Conservation (phyloP, 2,329 filamentous ascomycete genomes). For the Verticillium albo-atrum region DNA sequence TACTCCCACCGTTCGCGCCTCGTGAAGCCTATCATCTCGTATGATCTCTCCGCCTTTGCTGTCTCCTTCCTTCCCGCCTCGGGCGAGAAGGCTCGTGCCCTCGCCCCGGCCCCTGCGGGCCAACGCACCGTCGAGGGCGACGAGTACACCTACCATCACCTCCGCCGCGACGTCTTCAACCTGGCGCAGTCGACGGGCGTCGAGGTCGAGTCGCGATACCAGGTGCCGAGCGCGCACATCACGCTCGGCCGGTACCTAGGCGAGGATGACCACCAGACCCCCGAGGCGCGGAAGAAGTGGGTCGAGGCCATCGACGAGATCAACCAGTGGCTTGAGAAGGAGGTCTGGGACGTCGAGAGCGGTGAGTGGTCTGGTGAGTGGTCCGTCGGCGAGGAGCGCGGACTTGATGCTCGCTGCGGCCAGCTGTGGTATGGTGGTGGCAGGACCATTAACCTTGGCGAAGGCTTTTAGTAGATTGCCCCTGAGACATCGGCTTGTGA, state of each 20-base stretch:
- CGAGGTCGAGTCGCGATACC: slow-evolving; percentile 73
- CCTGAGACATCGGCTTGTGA: background rate
- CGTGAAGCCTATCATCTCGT: slow-evolving; percentile 77
- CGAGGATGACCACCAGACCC: slow-evolving; percentile 57
- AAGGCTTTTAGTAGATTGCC: slow-evolving; percentile 47
- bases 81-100: slow-evolving; percentile 44
- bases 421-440: slow-evolving; percentile 86
- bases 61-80: slow-evolving; percentile 81
- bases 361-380: slow-evolving; percentile 61
- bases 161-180: slow-evolving; percentile 72
- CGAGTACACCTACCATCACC: slow-evolving; percentile 82
- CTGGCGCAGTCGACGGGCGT: slow-evolving; percentile 58
- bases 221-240: slow-evolving; percentile 85
- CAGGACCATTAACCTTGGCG: slow-evolving; percentile 59
- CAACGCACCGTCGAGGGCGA: slow-evolving; percentile 45
- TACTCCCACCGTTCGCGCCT: slow-evolving; percentile 66
- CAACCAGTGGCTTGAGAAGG: slow-evolving; percentile 67
- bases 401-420: slow-evolving; percentile 71
- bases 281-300: slow-evolving; percentile 57
- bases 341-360: slow-evolving; percentile 60
- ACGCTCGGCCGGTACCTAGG: slow-evolving; percentile 79
- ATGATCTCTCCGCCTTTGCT: slow-evolving; percentile 80
- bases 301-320: slow-evolving; percentile 68
- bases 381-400: slow-evolving; percentile 81
- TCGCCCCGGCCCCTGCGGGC: slow-evolving; percentile 29